Evolutionary conservation across 2,329 filamentous ascomycete genomes (phyloP), one percentile per base, ranked within the genome.

Genomic region (Ilyonectria destructans): DNA sequence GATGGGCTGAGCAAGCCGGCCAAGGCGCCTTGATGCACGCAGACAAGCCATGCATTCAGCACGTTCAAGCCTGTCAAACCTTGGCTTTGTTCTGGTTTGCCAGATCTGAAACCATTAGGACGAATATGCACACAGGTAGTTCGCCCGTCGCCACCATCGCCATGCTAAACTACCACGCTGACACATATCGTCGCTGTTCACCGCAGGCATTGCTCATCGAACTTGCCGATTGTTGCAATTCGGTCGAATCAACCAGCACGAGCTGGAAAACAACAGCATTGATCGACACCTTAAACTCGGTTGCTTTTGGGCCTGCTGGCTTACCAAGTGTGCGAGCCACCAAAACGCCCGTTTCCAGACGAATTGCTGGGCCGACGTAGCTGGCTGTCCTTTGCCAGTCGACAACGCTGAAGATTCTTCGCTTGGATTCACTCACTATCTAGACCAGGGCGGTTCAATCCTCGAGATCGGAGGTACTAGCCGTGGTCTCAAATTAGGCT

Each of bases 251-350:
- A 40, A 40, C 10, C 10, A 40, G 6, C 10, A 15, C 13, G 13
- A 17, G 35, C 35, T 6, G 35, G 12, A 13, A 40, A 40, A 40
- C 35, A 15, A 2, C 12, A 40, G 13, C 35, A 4, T 40, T 13
- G 35, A 40, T 40, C 35, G 12, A 40, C 35, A 40, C 13, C 35
- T 40, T 2, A 40, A n/a, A 15, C 43, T 45, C 17, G n/a, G 43
- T 21, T 52, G 49, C 49, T 52, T 52, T 10, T 52, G 49, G 49
- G 49, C 49, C 8, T 52, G 49, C 49, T 52, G 49, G 49, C 26
- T 52, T 13, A 52, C 49, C 26, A 33, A 33, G 15, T 52, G 49
- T 33, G 49, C 49, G 6, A 52, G 49, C 29, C 49, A 52, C 12
- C 26, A 33, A n/a, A 52, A 52, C 26, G 26, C 49, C 8, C 26